These are phyloP conservation scores for Sonneratia alba DNA, from an alignment of 345 rosid species.

Conservation along the genomic window DNA sequence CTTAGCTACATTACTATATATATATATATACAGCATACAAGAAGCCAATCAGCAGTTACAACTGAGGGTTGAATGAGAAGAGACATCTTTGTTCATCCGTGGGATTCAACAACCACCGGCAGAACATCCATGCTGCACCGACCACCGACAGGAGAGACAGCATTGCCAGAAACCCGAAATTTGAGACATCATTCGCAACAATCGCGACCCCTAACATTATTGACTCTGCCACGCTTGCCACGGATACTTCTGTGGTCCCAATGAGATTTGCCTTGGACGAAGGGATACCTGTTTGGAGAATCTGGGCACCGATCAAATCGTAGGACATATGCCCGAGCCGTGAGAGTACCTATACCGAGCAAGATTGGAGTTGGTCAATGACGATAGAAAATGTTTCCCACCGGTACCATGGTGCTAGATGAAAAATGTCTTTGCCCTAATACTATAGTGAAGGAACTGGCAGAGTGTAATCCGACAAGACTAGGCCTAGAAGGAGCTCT, in stretches of 20 bases:
- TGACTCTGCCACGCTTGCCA: slow-evolving; percentile 87
- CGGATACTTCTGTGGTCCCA: slow-evolving; percentile 77
- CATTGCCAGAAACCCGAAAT: slow-evolving; percentile 62
- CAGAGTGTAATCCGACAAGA: too few species aligned
- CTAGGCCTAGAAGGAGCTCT: too few species aligned
- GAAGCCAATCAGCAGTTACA: neutral
- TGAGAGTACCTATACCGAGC: slow-evolving; percentile 51
- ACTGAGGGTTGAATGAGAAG: slow-evolving; percentile 36
- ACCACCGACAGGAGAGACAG: slow-evolving; percentile 75
- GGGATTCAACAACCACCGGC: slow-evolving; percentile 73
- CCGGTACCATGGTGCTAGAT: too few species aligned
- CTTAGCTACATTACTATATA: neutral
- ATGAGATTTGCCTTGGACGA: slow-evolving; percentile 89
- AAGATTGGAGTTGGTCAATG: neutral
- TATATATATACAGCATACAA: neutral
- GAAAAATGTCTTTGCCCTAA: too few species aligned
- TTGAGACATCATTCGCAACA: slow-evolving; percentile 71
- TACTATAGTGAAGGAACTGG: too few species aligned
- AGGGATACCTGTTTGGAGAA: slow-evolving; percentile 91
- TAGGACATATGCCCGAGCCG: slow-evolving; percentile 93
- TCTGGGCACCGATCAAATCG: slow-evolving; percentile 80
- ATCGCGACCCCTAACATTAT: slow-evolving; percentile 83
- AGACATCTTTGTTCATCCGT: slow-evolving; percentile 78
- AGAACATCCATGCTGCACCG: slow-evolving; percentile 82
- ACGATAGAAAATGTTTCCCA: neutral